These are phyloP conservation scores for Schizosaccharomyces octosporus DNA, from an alignment of 805 yeast species.

Conservation along the genomic window DNA sequence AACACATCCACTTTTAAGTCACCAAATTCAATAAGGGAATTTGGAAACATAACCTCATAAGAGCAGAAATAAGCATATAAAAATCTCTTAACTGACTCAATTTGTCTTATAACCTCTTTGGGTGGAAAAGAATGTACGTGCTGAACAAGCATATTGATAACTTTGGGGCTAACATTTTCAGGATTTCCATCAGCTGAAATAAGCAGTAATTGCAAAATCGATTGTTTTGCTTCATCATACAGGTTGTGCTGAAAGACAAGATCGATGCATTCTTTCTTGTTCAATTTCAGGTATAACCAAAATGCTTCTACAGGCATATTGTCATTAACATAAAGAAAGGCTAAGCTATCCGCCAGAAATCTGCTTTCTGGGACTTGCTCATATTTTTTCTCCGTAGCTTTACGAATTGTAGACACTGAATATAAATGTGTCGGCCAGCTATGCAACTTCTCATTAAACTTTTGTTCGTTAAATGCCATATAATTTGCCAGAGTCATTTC, in stretches of 20 bases:
- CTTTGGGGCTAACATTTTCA: background rate
- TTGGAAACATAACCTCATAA: conserved; percentile 16
- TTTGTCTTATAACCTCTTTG: conserved; percentile 20
- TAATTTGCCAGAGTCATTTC: conserved; percentile 25
- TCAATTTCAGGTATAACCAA: conserved; percentile 30
- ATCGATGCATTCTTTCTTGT: conserved; percentile 29
- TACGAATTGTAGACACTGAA: conserved; percentile 21
- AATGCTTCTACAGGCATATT: conserved; percentile 41
- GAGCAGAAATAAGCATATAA: background rate
- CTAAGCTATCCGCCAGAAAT: conserved; percentile 6
- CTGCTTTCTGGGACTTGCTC: conserved; percentile 11
- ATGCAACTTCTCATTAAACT: conserved; percentile 21
- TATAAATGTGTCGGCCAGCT: conserved; percentile 37
- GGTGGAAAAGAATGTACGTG: conserved; percentile 17
- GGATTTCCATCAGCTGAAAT: background rate
- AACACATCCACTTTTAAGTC: conserved; percentile 41
- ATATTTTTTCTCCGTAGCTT: conserved; percentile 23
- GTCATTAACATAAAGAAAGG: conserved; percentile 27
- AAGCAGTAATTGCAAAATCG: background rate
- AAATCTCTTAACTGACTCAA: conserved; percentile 3
- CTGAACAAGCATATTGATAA: background rate
- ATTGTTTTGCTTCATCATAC: conserved; percentile 3
- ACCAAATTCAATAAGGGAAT: conserved; percentile 30
- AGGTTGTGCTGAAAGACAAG: conserved; percentile 42
- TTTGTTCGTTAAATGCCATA: conserved; percentile 16